Evolutionary conservation across 2,329 filamentous ascomycete genomes (phyloP).

Genomic region (Colletotrichum somersetense): DNA sequence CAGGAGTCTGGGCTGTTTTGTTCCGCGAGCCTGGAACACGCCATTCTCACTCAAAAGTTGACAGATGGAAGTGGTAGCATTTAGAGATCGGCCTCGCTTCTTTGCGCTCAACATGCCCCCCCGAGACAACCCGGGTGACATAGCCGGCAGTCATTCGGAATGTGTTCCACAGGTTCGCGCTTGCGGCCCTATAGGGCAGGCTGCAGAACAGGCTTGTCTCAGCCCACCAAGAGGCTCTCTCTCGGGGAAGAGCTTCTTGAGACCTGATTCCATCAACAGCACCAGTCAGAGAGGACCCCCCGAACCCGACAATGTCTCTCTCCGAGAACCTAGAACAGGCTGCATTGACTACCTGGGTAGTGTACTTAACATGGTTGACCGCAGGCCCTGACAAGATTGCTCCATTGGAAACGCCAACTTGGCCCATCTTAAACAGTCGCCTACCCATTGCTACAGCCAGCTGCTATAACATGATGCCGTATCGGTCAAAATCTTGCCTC

Average conservation of each 20-base stretch:
- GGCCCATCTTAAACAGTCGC: background rate
- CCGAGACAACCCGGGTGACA: background rate
- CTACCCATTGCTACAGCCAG: background rate
- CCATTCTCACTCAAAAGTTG: constrained; percentile 11
- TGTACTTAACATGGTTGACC: no score
- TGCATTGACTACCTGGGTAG: no score
- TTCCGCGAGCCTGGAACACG: constrained; percentile 13
- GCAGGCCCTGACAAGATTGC: background rate
- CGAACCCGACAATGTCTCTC: background rate
- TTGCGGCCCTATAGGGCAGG: constrained; percentile 29
- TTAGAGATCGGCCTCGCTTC: background rate
- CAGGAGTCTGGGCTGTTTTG: constrained; percentile 8
- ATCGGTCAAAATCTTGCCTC: background rate
- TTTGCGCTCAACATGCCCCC: no score
- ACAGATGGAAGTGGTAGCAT: background rate
- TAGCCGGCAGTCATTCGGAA: background rate
- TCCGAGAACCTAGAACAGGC: background rate
- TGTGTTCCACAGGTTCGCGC: constrained; percentile 22
- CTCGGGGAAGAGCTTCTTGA: background rate
- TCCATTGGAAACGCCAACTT: background rate
- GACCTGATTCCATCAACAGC: background rate
- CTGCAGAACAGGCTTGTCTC: constrained; percentile 5
- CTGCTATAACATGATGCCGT: background rate
- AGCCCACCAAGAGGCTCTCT: constrained; percentile 23
- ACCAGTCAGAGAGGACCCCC: background rate